Evolutionary conservation across 2,329 filamentous ascomycete genomes (phyloP), one percentile per base, ranked within the genome.

Genomic region (Eutypella sp.): DNA sequence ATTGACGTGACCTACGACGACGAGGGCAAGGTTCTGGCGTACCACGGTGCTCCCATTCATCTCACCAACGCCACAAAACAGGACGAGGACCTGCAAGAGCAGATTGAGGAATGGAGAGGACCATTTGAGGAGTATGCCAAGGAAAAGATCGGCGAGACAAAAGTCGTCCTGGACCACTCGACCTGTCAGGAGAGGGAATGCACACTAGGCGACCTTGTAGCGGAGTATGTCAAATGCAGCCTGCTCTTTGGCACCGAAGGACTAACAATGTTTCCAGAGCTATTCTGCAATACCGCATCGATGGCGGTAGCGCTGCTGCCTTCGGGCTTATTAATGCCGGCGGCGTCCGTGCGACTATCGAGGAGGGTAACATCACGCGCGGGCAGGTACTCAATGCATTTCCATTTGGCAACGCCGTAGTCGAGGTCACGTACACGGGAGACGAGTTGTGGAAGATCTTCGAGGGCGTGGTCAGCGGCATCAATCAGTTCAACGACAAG

Each of bases 311-410:
- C 36, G 47, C 63, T 8, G 70, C 75, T 23, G 70, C 72, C 55
- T 82, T 84, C 47, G 79, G 79, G 1, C 62, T 86, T 40, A 76
- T 81, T 63, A 85, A 85, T 60, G 76, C 76, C 1, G 82, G 82
- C 13, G 81, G 81, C 23, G 74, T 85, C 43, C 79, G 82, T 18
- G 79, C 81, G 3, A 78, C 76, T 29, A 85, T 85, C 42, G 79
- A 81, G 36, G 60, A 66, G 16, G 82, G 82, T 9, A 63, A 75
- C 44, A 76, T 85, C 57, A 85, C 81, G 3, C 76, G 80, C 29
- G 81, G 81, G 44, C 74, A 82, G 49, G 76, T 85, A 5, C 67
- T 84, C 2, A 84, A 79, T 0, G 73, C 79, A 0, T 85, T 85
- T 63, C 82, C 82, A 33, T 85, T 85, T 51, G 77, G 78, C 45